Evolutionary conservation across 805 yeast species (phyloP), one percentile per base, ranked within the genome.

Genomic region (Candida vartiovaarae): DNA sequence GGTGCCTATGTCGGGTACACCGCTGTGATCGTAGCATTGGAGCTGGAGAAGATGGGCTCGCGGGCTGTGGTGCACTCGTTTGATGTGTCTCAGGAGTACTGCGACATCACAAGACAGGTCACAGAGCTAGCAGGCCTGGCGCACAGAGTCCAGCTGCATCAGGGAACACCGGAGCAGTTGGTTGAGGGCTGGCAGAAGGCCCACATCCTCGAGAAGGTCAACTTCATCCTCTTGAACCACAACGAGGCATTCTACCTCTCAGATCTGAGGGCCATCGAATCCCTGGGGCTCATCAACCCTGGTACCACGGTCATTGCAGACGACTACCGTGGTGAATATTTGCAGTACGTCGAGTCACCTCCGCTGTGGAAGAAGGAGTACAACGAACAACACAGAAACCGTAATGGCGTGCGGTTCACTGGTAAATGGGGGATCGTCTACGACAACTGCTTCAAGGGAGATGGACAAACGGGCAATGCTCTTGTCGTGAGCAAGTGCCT

Each of bases 361-460:
- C 75, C 75, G 6, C 58, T 62, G 40, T 63, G 62, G 43, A 68
- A 63, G 49, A 55, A 61, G 37, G 51, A 52, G n/a, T 44, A 41
- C 36, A 68, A 69, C 46, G 39, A 45, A 8, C 39, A 40, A 3
- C 49, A 44, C 6, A 45, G 39, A 5, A 69, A 68, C 46, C 39
- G 49, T 8, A 60, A 56, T 42, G 69, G 68, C 7, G 43, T 42
- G 3, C 42, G 52, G 29, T 65, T 49, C 39, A 37, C 52, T 5
- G 75, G 75, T 1, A 59, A 65, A 37, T 71, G 73, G 74, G 66
- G 70, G 27, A 50, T 69, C 11, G 33, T 67, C 15, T 72, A 72
- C 47, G 66, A 69, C 4, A 55, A 70, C 0, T 39, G 57, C 24
- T 59, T 65, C 2, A 20, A 47, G 59, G 40, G 38, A 3, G 15